These are phyloP conservation scores for Taiozyma sp. DNA, from an alignment of 1,139 yeast genomes.

Conservation along the genomic window DNA sequence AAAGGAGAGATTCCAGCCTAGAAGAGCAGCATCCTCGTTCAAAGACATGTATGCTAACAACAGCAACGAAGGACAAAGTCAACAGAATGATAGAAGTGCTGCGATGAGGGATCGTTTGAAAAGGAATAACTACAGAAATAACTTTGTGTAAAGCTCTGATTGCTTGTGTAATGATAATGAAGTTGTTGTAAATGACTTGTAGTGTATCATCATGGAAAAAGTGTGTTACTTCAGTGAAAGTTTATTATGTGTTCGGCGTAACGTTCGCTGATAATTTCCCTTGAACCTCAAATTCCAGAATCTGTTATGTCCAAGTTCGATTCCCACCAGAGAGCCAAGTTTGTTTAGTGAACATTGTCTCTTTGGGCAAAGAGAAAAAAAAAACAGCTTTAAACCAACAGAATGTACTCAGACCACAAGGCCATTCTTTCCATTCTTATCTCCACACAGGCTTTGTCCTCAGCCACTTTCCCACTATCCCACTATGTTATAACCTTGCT, in stretches of 20 bases:
- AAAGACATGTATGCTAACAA: conserved; percentile 6
- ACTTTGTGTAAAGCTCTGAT: conserved; percentile 6
- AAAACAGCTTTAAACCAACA: background rate
- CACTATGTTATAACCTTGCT: too few relatives aligned
- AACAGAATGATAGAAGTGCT: conserved; percentile 3
- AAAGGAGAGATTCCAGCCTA: conserved; percentile 3
- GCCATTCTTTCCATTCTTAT: too few relatives aligned
- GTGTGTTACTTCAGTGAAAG: too few relatives aligned
- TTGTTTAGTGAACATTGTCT: background rate
- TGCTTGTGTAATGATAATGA: too few relatives aligned
- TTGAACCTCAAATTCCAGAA: background rate
- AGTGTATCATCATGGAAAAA: too few relatives aligned
- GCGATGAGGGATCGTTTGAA: conserved; percentile 21
- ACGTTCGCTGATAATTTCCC: background rate
- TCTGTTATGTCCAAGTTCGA: background rate
- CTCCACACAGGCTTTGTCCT: too few relatives aligned
- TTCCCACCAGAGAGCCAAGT: background rate
- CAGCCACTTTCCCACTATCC: too few relatives aligned
- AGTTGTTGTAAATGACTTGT: too few relatives aligned
- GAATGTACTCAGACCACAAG: background rate
- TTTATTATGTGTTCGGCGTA: background rate
- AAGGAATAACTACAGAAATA: conserved; percentile 19
- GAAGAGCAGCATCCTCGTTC: conserved; percentile 1
- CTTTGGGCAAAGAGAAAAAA: background rate
- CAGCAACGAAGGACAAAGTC: background rate